phyloP scores from a whole-genome alignment of 75 land plant species.

The Cupressus sempervirens region DNA sequence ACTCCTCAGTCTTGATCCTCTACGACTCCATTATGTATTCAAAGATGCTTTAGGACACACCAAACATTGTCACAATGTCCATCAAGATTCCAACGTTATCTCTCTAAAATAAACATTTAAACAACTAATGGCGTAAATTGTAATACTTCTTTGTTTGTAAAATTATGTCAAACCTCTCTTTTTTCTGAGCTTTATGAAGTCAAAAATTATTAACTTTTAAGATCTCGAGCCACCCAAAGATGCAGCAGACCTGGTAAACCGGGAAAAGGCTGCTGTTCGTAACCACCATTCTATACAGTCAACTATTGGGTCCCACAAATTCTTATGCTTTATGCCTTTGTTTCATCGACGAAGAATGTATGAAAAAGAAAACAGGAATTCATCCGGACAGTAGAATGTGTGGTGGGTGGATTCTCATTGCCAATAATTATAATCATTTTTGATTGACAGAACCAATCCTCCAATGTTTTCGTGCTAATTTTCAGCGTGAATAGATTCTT shows the following conservation, averaged over 20 bases:
- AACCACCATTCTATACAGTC: neutral
- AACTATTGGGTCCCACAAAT: neutral
- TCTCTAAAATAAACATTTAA: too few relatives aligned
- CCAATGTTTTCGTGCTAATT: neutral
- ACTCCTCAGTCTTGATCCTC: too few relatives aligned
- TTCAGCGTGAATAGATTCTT: neutral
- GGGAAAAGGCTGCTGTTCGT: too few relatives aligned
- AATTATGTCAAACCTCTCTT: neutral
- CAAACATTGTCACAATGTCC: too few relatives aligned
- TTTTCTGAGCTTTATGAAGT: neutral
- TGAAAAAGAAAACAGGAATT: neutral
- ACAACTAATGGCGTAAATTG: too few relatives aligned
- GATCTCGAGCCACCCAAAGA: neutral
- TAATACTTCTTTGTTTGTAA: too few relatives aligned
- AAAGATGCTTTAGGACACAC: too few relatives aligned
- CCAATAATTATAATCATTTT: neutral
- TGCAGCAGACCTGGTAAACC: neutral
- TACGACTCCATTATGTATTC: too few relatives aligned
- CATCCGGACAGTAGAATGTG: neutral
- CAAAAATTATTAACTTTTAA: neutral
- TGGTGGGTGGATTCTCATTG: neutral
- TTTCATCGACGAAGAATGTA: neutral
- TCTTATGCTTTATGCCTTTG: neutral
- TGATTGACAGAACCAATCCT: neutral
- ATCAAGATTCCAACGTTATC: too few relatives aligned